Percentiles rank a stretch among this genome's conserved stretches.
Evolutionary conservation across 1,284 basidiomycete species (phyloP).

Genomic region (Ceratobasidium sp.): DNA sequence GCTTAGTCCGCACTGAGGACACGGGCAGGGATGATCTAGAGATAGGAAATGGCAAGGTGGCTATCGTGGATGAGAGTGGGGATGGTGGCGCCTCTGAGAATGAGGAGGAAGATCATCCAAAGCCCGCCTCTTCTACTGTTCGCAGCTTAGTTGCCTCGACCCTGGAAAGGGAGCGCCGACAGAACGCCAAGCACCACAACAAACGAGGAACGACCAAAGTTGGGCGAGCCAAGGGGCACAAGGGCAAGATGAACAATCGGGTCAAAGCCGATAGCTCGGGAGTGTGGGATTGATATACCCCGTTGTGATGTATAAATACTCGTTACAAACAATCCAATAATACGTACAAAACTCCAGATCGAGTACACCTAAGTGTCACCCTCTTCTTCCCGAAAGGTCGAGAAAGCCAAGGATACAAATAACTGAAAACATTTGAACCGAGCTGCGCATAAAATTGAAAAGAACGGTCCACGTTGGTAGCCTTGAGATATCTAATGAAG

Average conservation of each 20-base stretch:
- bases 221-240: conserved; percentile 84
- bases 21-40: not conserved
- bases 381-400: conserved; percentile 14
- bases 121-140: conserved; percentile 23
- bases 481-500: not conserved
- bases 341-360: conserved; percentile 4
- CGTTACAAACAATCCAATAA: not conserved
- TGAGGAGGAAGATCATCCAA: conserved; percentile 3
- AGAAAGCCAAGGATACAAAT: conserved; percentile 11
- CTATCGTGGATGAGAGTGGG: not conserved
- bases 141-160: conserved; percentile 68
- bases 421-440: not conserved
- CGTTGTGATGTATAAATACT: conserved; percentile 5
- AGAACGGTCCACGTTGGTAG: not conserved
- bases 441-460: not conserved
- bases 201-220: conserved; percentile 73
- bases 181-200: conserved; percentile 80
- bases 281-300: conserved; percentile 27
- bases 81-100: conserved; percentile 3
- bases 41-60: not conserved
- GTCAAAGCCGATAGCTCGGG: conserved; percentile 68
- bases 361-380: conserved; percentile 8
- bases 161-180: conserved; percentile 71
- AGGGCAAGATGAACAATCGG: conserved; percentile 82
- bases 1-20: conserved; percentile 11